These are phyloP conservation scores for Phytopythium montanum DNA, from an alignment of 352 stramenopile species.

Conservation along the genomic window DNA sequence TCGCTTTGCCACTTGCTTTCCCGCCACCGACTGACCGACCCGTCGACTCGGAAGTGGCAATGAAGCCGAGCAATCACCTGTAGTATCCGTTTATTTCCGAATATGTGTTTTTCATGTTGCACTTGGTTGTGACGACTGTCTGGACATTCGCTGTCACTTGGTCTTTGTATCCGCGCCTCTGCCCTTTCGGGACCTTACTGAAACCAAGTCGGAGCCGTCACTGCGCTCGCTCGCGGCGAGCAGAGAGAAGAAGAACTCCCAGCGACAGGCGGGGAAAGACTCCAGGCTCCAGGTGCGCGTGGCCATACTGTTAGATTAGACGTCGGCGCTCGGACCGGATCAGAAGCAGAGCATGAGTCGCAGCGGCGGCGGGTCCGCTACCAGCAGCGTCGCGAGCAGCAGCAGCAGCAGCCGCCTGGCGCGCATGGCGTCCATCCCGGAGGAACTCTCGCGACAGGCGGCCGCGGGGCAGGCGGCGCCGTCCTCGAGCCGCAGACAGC, in stretches of 20 bases:
- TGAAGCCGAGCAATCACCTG: too few relatives aligned
- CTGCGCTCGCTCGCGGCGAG: too few relatives aligned
- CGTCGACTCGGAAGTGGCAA: too few relatives aligned
- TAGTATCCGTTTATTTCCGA: background rate
- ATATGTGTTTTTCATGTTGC: background rate
- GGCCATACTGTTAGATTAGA: too few relatives aligned
- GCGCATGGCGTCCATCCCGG: conserved; percentile 9
- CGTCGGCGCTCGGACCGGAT: too few relatives aligned
- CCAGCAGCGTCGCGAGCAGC: conserved; percentile 9
- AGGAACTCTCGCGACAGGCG: conserved; percentile 3
- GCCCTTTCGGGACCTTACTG: background rate
- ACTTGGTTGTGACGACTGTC: background rate
- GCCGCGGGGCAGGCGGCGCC: background rate
- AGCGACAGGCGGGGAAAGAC: too few relatives aligned
- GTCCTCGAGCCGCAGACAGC: background rate
- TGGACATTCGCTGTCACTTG: too few relatives aligned
- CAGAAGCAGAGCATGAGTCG: background rate
- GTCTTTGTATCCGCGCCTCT: background rate
- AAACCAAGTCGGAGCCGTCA: too few relatives aligned
- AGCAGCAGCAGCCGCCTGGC: conserved; percentile 2
- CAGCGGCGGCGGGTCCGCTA: background rate
- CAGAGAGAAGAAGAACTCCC: too few relatives aligned
- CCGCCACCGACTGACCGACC: background rate
- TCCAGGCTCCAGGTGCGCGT: too few relatives aligned
- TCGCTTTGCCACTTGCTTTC: conserved; percentile 11